Base-by-base conservation (phyloP, 352 stramenopile species). In the Globisporangium emineosum region DNA sequence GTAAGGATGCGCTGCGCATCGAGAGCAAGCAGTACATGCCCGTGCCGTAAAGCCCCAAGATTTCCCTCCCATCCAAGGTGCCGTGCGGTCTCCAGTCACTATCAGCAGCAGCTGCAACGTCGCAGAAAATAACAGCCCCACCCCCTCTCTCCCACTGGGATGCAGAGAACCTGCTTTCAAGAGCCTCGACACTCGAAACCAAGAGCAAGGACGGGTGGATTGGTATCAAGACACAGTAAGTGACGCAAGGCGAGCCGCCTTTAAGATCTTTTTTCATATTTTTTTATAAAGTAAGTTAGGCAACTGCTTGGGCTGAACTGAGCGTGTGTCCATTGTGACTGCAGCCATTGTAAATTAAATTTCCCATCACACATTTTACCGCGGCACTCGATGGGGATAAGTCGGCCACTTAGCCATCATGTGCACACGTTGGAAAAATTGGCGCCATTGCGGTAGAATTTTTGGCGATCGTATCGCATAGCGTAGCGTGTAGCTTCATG, bases 21-120 rank as follows among this genome's bases (percentile, higher is more conserved):
- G 79, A 84, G 58, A 74, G 75, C 64, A 83, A 87, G 64, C 81
- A 86, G 69, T 91, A 91, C 69, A 78, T 78, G 71, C 78, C 81
- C 42, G 79, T 91, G 52, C 61, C 61, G 12, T 66, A 61, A 37
- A n/a, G n/a, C 17, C 3, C 17, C 50, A 33, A 19, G 29, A 13
- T 47, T 47, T 45, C 15, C 40, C 3, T 47, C 40, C 4, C 40
- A 47, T 9, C 40, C 35, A 10, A 45, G 15, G 15, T 23, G 13
- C 30, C 17, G 17, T 12, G 25, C 51, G 29, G 17, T 57, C n/a
- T 57, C 51, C 51, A 57, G 51, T 57, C 29, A 43, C 29, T 6
- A 12, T 7, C 33, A 61, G 13, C 23, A 29, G 12, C 55, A 52
- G 17, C 51, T 32, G 49, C 49, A 55, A 55, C 27, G 21, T 32